phyloP scores from a whole-genome alignment of 2,329 filamentous ascomycete species.

The Emydomyces testavorans region DNA sequence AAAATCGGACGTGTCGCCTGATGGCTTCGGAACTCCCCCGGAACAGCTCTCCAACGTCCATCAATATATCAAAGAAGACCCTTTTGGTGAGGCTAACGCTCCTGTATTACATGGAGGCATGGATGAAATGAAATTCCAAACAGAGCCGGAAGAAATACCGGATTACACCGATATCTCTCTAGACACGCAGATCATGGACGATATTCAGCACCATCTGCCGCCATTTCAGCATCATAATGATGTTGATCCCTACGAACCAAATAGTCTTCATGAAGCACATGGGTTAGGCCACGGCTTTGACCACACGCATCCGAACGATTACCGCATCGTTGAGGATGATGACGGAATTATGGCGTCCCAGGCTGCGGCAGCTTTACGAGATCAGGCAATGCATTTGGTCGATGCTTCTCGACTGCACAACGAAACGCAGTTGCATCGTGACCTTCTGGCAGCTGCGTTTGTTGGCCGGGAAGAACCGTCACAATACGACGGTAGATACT shows the following conservation, averaged over 20 bases:
- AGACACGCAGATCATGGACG: constrained; percentile 51
- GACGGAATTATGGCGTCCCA: constrained; percentile 29
- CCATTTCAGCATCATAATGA: constrained; percentile 31
- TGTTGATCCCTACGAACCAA: constrained; percentile 28
- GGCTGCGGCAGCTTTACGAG: constrained; percentile 24
- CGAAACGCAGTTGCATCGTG: constrained; percentile 33
- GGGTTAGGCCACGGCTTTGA: constrained; percentile 29
- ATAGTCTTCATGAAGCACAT: constrained; percentile 20
- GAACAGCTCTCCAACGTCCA: constrained; percentile 15
- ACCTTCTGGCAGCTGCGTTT: constrained; percentile 32
- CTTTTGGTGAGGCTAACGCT: constrained; percentile 19
- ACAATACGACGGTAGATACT: constrained; percentile 23
- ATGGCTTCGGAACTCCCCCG: constrained; percentile 14
- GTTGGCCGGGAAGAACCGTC: constrained; percentile 29
- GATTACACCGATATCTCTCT: constrained; percentile 44
- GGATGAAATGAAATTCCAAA: constrained; percentile 20
- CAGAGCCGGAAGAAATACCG: constrained; percentile 28
- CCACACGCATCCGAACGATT: constrained; percentile 27
- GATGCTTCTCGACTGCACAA: constrained; percentile 26
- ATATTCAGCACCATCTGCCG: constrained; percentile 36
- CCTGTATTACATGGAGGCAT: constrained; percentile 20
- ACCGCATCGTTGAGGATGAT: constrained; percentile 33
- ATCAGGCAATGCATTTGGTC: constrained; percentile 31
- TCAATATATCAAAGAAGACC: constrained; percentile 22
- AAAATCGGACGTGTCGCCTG: constrained; percentile 12